Evolutionary conservation across 495 filamentous ascomycete genomes (phyloP), one percentile per base, ranked within the genome.

Genomic region (Darksidea phi): DNA sequence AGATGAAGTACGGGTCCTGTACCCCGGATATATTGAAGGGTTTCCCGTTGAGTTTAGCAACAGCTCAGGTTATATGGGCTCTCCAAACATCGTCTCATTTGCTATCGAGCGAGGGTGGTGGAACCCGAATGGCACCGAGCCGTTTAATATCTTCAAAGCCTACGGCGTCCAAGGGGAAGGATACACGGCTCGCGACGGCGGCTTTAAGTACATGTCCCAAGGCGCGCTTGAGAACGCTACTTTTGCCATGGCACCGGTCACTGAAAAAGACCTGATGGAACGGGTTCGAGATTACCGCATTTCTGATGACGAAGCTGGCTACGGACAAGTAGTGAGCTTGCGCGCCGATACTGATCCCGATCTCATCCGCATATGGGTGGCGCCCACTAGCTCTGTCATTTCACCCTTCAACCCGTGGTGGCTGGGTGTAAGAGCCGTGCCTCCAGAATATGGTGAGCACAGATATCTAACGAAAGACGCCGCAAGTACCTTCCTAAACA

Each of bases 251-350:
- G 49, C 26, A 11, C 49, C 49, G 11, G 49, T 52, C 49, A 34
- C 49, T 13, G 49, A 52, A 28, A 6, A 52, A 52, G 21, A 52
- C 13, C 4, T 52, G 26, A 52, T 52, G 10, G 7, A 52, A 13
- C 49, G 49, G 10, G 49, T 52, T 21, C 49, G 49, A 10, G 49
- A 52, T 26, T 26, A 21, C 10, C 49, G 49, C 20, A 52, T 52
- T 34, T 41, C 51, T n/a, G 51, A 38, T 32, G 51, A 42, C 28
- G 51, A 54, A 54, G 51, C 51, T 11, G 51, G 51, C 24, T 54
- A 54, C 32, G 51, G 51, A 25, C 51, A 54, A 38, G 51, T 42
- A 13, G 51, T 52, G 11, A 28, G 21, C 26, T 28, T 52, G 49
- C 49, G 49, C 20, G 49, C 26, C 5, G 49, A 38, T 26, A 3